Evolutionary conservation across 1,284 basidiomycete genomes (phyloP).

Genomic region (Xerocomus subilludens): DNA sequence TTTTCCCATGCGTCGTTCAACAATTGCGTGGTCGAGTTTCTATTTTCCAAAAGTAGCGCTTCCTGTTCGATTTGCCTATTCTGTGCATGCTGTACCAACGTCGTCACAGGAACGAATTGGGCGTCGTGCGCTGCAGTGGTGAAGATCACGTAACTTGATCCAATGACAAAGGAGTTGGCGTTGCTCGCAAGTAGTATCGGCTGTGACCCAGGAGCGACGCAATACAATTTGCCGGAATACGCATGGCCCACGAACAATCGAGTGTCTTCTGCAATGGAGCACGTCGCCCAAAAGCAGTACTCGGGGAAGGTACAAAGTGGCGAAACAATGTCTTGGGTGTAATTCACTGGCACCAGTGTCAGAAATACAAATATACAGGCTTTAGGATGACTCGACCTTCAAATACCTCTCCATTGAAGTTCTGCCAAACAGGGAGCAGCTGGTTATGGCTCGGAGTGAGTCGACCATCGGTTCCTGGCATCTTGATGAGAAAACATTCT

Average conservation of each 20-base stretch:
- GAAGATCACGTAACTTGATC: slow-evolving; percentile 86
- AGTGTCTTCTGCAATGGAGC: slow-evolving; percentile 40
- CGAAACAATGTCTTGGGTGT: slow-evolving; percentile 36
- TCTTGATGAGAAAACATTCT: slow-evolving; percentile 32
- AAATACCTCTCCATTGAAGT: slow-evolving; percentile 63
- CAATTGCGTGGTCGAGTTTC: slow-evolving; percentile 48
- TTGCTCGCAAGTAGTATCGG: slow-evolving; percentile 63
- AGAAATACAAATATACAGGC: slow-evolving; percentile 24
- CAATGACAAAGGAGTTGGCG: slow-evolving; percentile 84
- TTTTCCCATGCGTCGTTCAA: slow-evolving; percentile 68
- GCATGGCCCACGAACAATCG: slow-evolving; percentile 74
- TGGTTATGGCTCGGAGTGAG: slow-evolving; percentile 54
- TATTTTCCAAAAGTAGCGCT: slow-evolving; percentile 45
- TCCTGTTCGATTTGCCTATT: slow-evolving; percentile 8
- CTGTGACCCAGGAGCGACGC: slow-evolving; percentile 51
- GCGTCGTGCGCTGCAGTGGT: slow-evolving; percentile 88
- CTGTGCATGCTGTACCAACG: slow-evolving; percentile 42
- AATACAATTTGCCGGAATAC: slow-evolving; percentile 71
- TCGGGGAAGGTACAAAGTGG: slow-evolving; percentile 65
- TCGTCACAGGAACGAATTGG: slow-evolving; percentile 70
- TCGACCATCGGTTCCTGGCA: slow-evolving; percentile 59
- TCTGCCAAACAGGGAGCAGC: slow-evolving; percentile 60
- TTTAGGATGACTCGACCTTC: slow-evolving; percentile 57
- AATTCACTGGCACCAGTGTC: slow-evolving; percentile 36
- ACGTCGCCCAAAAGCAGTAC: slow-evolving; percentile 65